Base-by-base conservation (phyloP, 2,329 filamentous ascomycete genomes). In the Emergomyces pasteurianus region DNA sequence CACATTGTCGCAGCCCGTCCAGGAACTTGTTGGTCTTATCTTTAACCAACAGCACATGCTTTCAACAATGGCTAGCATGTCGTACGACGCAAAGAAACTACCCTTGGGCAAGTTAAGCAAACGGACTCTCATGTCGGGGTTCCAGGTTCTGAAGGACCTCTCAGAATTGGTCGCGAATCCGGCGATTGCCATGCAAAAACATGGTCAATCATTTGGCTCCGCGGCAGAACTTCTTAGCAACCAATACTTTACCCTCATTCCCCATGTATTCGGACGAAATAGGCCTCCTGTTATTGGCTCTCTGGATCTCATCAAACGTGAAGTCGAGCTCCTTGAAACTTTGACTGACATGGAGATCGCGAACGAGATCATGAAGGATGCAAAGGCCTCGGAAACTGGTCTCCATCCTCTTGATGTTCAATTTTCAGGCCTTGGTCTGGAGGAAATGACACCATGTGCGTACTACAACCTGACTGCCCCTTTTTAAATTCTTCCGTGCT, bases 331-430 rank as follows among this genome's bases (percentile, higher is more conserved):
- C 65, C 81, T 95, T 0, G 89, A 95, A 68, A 88, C 85, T 63
- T 77, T 95, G 70, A 86, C 85, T 1, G 89, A 94, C 68, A 92
- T 95, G 88, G 91, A 92, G 73, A 86, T 89, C 62, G 86, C 89
- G 1, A 83, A 85, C 26, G 81, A 86, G 31, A 87, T 95, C 69
- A 86, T 95, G 81, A 91, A 89, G 73, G 76, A 76, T n/a, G 76
- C 79, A 3, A 81, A 84, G 43, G 75, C 81, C 34, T 75, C 75
- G 10, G 77, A 80, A 9, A 75, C 77, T 14, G 46, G 58, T 50
- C 68, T 89, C 18, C 83, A 92, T 67, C 77, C 79, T 16, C 79
- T 92, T 7, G 90, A 95, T 70, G 80, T 80, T 53, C 88, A 89
- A 65, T 95, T 86, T 77, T 75, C 83, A 61, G 83, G 84, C 31